Evolutionary conservation across 139 green algal species (phyloP), one percentile per base, ranked within the genome.

Genomic region (Astrephomene gubernaculifera): DNA sequence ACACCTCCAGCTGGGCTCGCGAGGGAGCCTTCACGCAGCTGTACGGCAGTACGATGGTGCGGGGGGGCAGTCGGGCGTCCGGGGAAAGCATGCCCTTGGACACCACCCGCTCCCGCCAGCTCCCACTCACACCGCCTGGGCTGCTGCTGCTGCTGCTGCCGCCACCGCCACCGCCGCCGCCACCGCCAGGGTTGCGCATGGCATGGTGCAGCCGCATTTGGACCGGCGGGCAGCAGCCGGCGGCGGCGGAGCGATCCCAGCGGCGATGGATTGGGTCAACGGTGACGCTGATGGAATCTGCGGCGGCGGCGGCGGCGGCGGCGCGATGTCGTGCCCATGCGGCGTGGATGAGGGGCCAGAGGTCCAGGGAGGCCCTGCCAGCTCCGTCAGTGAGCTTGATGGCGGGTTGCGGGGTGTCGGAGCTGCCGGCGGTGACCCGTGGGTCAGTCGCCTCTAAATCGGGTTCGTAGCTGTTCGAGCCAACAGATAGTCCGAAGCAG

Each of bases 31-130:
- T 78, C 8, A 78, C 70, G 43, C 70, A 78, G 43, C 70, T 78
- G 70, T 78, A 78, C 27, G 70, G 70, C 70, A 78, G 43, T 31
- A 78, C 70, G 43, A 78, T 78, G 41, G 70, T 78, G 25, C 70
- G 70, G 27, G 19, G 29, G 29, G 70, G 70, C 70, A 78, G 43
- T 1, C 36, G 6, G 29, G 43, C 43, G 70, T 78, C 70, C 29
- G 70, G 70, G 1, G n/a, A 63, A 6, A 78, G 70, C 70, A 78
- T 63, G 43, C 70, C 70, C 70, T 78, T 78, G 43, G 43, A 29
- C 43, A 41, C 39, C 43, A 78, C 70, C 22, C 70, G 43, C 0
- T 33, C 35, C 33, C 9, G 33, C n/a, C n/a, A n/a, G 49, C 49
- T 57, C 49, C 12, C 49, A 17, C 12, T 17, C 49, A 17, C 49